phyloP scores from a whole-genome alignment of 1,284 basidiomycete species.

The Fistulina hepatica region DNA sequence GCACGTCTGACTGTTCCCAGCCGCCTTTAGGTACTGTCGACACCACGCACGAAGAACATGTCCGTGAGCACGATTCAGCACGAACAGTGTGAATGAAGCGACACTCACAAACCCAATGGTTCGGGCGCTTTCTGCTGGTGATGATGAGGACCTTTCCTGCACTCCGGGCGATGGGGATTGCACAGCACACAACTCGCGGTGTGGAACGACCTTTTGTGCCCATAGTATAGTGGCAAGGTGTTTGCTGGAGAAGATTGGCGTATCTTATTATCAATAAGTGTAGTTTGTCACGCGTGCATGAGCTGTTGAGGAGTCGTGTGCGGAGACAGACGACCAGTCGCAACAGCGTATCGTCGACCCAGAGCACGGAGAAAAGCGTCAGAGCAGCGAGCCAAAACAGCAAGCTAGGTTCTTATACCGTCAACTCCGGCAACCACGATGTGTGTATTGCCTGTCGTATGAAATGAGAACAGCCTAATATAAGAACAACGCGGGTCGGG shows the following conservation, averaged over 20 bases:
- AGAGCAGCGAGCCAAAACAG: background rate
- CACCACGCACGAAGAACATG: slow-evolving; percentile 11
- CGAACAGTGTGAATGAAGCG: slow-evolving; percentile 12
- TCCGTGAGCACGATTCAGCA: slow-evolving; percentile 7
- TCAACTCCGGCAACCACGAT: background rate
- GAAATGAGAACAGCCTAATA: background rate
- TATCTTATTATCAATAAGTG: too few relatives aligned
- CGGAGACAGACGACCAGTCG: too few relatives aligned
- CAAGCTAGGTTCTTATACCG: slow-evolving; percentile 1
- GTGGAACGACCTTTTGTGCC: slow-evolving; percentile 66
- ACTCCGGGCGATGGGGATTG: slow-evolving; percentile 64
- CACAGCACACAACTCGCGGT: slow-evolving; percentile 77
- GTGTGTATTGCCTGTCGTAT: background rate
- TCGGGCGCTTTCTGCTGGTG: slow-evolving; percentile 68
- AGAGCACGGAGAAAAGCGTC: too few relatives aligned
- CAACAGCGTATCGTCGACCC: too few relatives aligned
- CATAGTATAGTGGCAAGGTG: too few relatives aligned
- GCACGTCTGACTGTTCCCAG: slow-evolving; percentile 69
- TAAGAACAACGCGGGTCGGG: too few relatives aligned
- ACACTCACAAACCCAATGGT: slow-evolving; percentile 76
- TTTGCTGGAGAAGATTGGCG: too few relatives aligned
- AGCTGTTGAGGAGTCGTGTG: too few relatives aligned
- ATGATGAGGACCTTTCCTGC: slow-evolving; percentile 68
- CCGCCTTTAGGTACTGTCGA: slow-evolving; percentile 72
- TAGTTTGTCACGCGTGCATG: slow-evolving; percentile 24